A percentile compares a stretch with the other conserved stretches of the same genome.
Conservation (phyloP, 106 monocot genomes). For the Platanthera zijinensis region DNA sequence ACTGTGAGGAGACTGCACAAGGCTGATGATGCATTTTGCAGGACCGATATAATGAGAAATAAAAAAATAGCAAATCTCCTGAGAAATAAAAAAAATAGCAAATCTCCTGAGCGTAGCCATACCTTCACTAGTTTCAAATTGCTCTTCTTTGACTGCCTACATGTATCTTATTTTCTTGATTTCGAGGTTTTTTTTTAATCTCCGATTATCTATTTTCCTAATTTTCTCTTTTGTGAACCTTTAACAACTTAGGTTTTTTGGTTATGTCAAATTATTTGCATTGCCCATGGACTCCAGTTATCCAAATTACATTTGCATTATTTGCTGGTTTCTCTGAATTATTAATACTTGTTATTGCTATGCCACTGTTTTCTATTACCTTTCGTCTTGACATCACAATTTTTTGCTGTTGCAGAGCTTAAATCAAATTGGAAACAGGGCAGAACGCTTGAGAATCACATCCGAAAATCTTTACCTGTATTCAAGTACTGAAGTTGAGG, state of each 20-base stretch:
- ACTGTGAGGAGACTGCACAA: too few species aligned
- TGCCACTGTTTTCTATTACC: not conserved
- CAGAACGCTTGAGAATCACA: conserved; percentile 79
- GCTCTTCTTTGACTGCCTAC: not conserved
- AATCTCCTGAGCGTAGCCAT: too few species aligned
- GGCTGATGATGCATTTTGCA: not conserved
- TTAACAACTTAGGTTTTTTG: not conserved
- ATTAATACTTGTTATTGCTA: not conserved
- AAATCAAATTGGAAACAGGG: conserved; percentile 93
- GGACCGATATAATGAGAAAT: not conserved
- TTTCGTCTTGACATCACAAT: not conserved
- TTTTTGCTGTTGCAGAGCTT: conserved; percentile 62
- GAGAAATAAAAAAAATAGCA: not conserved
- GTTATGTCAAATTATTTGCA: not conserved
- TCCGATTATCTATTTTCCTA: not conserved
- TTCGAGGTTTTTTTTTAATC: not conserved
- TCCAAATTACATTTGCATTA: not conserved
- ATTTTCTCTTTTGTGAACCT: not conserved
- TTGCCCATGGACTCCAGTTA: not conserved
- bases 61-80: not conserved
- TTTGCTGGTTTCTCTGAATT: not conserved
- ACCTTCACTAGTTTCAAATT: not conserved
- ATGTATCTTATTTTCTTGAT: not conserved
- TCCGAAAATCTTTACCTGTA: conserved; percentile 62
- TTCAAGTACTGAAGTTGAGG: conserved; percentile 95